These are phyloP conservation scores for Wallacemonas rigidus DNA, from an alignment of 208 protist genomes.

Conservation along the genomic window DNA sequence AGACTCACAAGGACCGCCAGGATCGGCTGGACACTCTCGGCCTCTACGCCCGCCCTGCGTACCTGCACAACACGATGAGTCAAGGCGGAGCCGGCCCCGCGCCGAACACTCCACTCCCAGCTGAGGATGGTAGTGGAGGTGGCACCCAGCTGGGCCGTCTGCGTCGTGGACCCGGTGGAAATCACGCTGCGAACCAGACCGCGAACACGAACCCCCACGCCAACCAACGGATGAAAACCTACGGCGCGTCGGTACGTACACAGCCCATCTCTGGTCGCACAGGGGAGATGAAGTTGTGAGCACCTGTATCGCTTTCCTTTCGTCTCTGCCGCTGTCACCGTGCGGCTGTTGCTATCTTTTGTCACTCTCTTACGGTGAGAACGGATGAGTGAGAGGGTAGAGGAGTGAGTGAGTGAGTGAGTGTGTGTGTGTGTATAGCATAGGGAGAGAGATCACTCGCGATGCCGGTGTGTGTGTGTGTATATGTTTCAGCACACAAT, in stretches of 20 bases:
- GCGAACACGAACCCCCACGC: neutral
- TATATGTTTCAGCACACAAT: neutral
- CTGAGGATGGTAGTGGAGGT: neutral
- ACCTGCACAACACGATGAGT: slow-evolving; percentile 2
- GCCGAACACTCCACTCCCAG: neutral
- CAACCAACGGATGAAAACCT: slow-evolving; percentile 1
- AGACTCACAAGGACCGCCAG: slow-evolving; percentile 2
- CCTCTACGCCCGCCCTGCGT: slow-evolving; percentile 10
- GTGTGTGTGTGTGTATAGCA: too few relatives aligned
- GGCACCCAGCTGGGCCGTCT: neutral
- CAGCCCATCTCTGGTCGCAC: slow-evolving; percentile 1
- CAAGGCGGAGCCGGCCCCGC: too few relatives aligned
- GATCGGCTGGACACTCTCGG: neutral
- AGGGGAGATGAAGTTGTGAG: slow-evolving; percentile 9
- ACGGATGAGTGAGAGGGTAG: too few relatives aligned
- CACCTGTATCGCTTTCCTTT: neutral
- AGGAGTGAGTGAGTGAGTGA: too few relatives aligned
- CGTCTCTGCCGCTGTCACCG: too few relatives aligned
- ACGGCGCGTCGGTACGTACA: neutral
- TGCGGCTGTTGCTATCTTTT: too few relatives aligned
- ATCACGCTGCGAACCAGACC: slow-evolving; percentile 4
- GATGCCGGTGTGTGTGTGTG: neutral
- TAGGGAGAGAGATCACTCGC: too few relatives aligned
- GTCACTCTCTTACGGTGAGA: too few relatives aligned
- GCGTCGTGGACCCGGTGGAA: slow-evolving; percentile 11